Base-by-base conservation (phyloP, 306 rosid species). In the Vigna radiata region DNA sequence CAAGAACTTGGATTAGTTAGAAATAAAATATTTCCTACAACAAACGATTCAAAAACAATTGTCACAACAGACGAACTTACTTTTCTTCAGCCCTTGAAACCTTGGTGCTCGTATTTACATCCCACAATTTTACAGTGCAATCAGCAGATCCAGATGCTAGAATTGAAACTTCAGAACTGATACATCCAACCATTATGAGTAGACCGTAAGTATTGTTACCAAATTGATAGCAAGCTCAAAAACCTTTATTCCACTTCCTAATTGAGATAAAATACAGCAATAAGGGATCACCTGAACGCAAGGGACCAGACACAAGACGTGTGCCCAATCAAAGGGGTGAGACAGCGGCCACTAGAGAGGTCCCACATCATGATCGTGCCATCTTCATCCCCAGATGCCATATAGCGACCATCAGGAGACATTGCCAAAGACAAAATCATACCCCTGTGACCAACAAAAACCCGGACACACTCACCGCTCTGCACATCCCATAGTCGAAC, bases 341-440 rank as follows among this genome's bases (percentile, higher is more conserved):
- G 88, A 77, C 94, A 92, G 49, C 91, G 90, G 23, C 99, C 98
- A 17, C 87, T 91, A 48, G 98, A 96, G 60, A 96, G 96, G 78
- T 96, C 98, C 99, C 99, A 91, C 96, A 88, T 92, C 98, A 96
- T 92, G 74, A 96, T 91, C 33, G 93, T 80, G 7, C 99, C 99
- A 8, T 96, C 99, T 87, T 96, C 99, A 72, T 92, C 96, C 52
- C 97, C 97, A 33, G 98, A 96, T 58, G 99, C 98, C 96, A 92
- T 89, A 73, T 88, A 91, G 33, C 91, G 91, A 71, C 99, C 99
- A 62, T 96, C 99, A 66, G 97, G 92, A 54, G 99, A 96, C 99
- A 92, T 91, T 73, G 97, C 91, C 86, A 96, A 75, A 25, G 98
- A 77, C 81, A 92, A 83, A 75, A 96, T 79, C 99, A 92, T 92